A percentile compares a stretch with the other conserved stretches of the same genome.
Evolutionary conservation across 331 rosid genomes (phyloP).

Genomic region (Acacia concinna): DNA sequence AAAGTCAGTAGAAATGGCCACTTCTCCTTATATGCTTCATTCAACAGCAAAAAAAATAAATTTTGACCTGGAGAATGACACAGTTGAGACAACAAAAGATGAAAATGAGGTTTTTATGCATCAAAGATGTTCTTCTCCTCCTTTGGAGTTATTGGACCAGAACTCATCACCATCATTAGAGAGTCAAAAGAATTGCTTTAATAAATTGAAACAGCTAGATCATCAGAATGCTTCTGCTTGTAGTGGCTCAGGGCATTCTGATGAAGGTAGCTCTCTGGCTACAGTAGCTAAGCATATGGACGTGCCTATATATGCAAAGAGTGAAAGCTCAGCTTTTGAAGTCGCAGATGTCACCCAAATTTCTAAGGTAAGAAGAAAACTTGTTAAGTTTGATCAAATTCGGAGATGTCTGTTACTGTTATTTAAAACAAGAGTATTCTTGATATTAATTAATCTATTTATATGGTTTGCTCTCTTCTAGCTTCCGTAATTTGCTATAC

Average conservation of each 20-base stretch:
- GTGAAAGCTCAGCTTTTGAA: conserved; percentile 33
- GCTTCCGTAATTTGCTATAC: background rate
- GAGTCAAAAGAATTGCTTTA: conserved; percentile 29
- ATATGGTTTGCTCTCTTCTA: conserved; percentile 28
- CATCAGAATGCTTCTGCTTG: conserved; percentile 30
- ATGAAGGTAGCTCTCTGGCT: conserved; percentile 14
- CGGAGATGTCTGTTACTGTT: background rate
- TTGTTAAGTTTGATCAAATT: conserved; percentile 35
- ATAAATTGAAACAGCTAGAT: conserved; percentile 37
- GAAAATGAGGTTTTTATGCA: conserved; percentile 29
- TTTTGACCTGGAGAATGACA: conserved; percentile 30
- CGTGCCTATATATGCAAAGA: conserved; percentile 22
- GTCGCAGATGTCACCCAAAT: conserved; percentile 15
- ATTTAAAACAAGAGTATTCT: conserved; percentile 14
- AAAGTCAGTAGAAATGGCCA: conserved; percentile 24
- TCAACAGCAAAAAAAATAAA: conserved; percentile 37
- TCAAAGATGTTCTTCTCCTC: conserved; percentile 35
- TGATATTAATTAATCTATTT: conserved; percentile 24
- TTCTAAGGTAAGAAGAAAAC: conserved; percentile 34
- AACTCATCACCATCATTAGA: conserved; percentile 31
- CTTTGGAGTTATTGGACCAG: conserved; percentile 31
- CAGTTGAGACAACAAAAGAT: conserved; percentile 24
- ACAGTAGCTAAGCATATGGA: conserved; percentile 31
- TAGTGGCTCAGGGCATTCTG: conserved; percentile 30
- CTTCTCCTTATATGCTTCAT: conserved; percentile 40